Evolutionary conservation across 1,284 basidiomycete genomes (phyloP).

Genomic region (Naganishia sp.): DNA sequence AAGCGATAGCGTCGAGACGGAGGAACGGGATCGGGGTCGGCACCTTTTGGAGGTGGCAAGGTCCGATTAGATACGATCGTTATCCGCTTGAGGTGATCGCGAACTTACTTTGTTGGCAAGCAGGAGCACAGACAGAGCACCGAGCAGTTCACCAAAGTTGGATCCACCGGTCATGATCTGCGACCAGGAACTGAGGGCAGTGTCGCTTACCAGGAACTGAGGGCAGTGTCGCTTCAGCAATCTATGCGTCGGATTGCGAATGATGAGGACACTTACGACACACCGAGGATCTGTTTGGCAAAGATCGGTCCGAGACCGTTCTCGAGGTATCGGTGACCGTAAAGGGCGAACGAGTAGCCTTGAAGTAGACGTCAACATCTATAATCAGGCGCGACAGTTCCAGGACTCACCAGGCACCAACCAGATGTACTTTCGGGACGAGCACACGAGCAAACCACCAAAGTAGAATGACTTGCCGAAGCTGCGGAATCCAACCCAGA

Average conservation of each 20-base stretch:
- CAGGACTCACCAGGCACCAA: conserved; percentile 40
- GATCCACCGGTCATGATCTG: conserved; percentile 47
- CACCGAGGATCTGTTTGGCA: conserved; percentile 46
- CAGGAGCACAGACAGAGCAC: conserved; percentile 48
- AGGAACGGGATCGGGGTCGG: conserved; percentile 23
- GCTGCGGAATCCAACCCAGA: conserved; percentile 39
- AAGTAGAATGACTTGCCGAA: conserved; percentile 48
- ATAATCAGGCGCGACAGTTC: not conserved
- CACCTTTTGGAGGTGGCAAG: conserved; percentile 20
- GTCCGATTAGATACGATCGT: conserved; percentile 47
- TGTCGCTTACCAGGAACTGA: conserved; percentile 43
- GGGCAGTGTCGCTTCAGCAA: not conserved
- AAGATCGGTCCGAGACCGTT: conserved; percentile 50
- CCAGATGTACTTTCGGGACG: conserved; percentile 49
- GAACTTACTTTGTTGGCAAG: conserved; percentile 46
- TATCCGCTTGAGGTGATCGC: too few relatives aligned
- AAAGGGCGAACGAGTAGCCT: conserved; percentile 48
- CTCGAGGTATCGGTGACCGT: conserved; percentile 53
- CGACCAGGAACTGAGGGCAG: too few relatives aligned
- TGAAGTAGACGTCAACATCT: not conserved
- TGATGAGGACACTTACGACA: conserved; percentile 12
- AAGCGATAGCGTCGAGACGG: conserved; percentile 34
- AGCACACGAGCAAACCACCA: conserved; percentile 45
- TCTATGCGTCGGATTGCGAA: not conserved
- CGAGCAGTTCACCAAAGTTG: conserved; percentile 47